Evolutionary conservation across 2,329 filamentous ascomycete species (phyloP), one percentile per base, ranked within the genome.

Genomic region (Scedosporium minutisporum): DNA sequence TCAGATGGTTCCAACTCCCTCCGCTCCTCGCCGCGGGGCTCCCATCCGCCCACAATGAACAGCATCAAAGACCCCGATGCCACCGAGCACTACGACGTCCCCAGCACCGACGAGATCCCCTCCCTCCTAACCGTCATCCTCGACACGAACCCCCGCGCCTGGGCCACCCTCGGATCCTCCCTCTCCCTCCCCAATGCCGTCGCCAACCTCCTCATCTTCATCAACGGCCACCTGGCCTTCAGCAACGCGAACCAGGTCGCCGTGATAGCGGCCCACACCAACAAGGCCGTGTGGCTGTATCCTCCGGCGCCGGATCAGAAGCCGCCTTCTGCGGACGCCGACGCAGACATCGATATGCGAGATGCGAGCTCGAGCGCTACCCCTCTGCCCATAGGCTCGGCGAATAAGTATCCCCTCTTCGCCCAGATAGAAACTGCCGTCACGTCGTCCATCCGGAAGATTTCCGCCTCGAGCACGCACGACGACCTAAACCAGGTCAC

Each of bases 141-240:
- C 77, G 95, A 99, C 78, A 97, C 93, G 27, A 99, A 99, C 73
- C 95, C 95, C 2, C 89, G 93, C 69, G 93, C 95, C 69, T 96
- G 95, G 95, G 87, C 90, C 6, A 82, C 90, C 64, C 84, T 97
- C 55, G 81, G 87, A 65, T 77, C 85, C 63, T 84, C 84, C 38
- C 86, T 97, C 6, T 86, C 93, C 29, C 84, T 99, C 65, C 90
- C 90, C 59, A 88, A 89, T 70, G 91, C 91, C 65, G 81, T 99
- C 64, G 91, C 93, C 65, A 86, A 93, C 76, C 84, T 97, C 66
- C 87, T 97, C 70, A 88, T 99, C 78, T 97, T 97, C 77, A 87
- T 97, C 77, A 97, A 99, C 75, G 91, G 93, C 62, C 96, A 99
- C 72, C 83, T 99, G 38, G 92, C 95, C 67, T 93, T 93, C 72